These are phyloP conservation scores for Heritiera fomes DNA, from an alignment of 345 rosid species.

Conservation along the genomic window DNA sequence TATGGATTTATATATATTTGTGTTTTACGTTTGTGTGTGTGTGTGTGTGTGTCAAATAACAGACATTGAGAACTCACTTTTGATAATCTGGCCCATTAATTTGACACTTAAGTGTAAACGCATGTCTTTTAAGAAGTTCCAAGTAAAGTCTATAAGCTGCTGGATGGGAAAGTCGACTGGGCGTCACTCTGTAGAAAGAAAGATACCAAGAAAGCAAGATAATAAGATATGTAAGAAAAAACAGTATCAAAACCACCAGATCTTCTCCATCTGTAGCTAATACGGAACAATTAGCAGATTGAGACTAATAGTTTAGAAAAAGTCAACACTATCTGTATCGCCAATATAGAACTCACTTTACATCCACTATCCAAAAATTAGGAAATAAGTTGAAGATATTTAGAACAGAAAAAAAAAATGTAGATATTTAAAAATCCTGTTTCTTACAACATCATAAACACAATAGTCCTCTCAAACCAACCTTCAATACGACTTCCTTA, in stretches of 20 bases:
- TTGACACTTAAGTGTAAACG: conserved; percentile 53
- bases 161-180: conserved; percentile 54
- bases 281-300: background rate
- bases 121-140: conserved; percentile 80
- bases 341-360: background rate
- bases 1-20: background rate
- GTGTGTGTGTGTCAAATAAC: background rate
- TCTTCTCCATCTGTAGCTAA: background rate
- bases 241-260: background rate
- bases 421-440: background rate
- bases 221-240: background rate
- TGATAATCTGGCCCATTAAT: conserved; percentile 51
- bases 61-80: conserved; percentile 47
- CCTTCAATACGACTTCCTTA: background rate
- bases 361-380: background rate
- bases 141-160: conserved; percentile 81
- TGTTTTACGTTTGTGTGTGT: too few relatives aligned
- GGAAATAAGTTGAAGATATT: background rate
- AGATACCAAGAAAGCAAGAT: background rate
- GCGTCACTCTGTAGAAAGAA: conserved; percentile 57
- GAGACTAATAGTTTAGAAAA: background rate
- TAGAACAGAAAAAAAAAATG: background rate
- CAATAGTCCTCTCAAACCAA: background rate
- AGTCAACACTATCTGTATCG: background rate
- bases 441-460: background rate